Percentiles rank a stretch among this genome's conserved stretches.
Conservation (phyloP, 2,329 filamentous ascomycete genomes). For the Aspergillus niger region DNA sequence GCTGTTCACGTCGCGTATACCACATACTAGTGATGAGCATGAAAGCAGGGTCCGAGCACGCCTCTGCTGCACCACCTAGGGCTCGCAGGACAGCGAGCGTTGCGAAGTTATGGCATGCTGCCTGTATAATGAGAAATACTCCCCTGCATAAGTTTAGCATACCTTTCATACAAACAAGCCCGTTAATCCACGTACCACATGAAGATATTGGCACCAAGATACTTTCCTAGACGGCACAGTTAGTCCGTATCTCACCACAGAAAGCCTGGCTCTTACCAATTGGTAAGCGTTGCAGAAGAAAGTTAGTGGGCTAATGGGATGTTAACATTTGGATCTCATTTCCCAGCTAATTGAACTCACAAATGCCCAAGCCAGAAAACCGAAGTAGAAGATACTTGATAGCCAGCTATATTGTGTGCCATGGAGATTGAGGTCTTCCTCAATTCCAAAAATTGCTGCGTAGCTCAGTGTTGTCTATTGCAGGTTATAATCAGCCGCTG, state of each 20-base stretch:
- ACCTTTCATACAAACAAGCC: not conserved
- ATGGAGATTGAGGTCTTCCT: constrained; percentile 59
- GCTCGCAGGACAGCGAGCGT: constrained; percentile 60
- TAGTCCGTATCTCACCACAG: not conserved
- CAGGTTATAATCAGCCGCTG: not conserved
- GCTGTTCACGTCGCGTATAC: constrained; percentile 65
- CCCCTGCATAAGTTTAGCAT: constrained; percentile 34
- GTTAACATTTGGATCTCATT: not conserved
- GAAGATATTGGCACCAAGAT: constrained; percentile 60
- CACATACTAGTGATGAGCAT: constrained; percentile 69
- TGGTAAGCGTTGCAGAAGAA: constrained; percentile 54
- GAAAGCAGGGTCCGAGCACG: constrained; percentile 61
- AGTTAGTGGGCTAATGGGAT: constrained; percentile 51
- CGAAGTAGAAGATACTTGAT: constrained; percentile 59
- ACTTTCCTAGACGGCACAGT: constrained; percentile 42
- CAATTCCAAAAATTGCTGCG: constrained; percentile 66
- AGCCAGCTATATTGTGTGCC: constrained; percentile 62
- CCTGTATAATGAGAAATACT: constrained; percentile 55
- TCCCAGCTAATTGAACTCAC: not conserved
- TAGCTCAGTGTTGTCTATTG: constrained; percentile 60
- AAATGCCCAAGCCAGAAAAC: constrained; percentile 57
- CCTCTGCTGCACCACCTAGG: constrained; percentile 59
- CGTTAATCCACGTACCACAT: constrained; percentile 45
- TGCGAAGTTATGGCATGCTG: constrained; percentile 57
- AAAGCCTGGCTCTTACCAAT: constrained; percentile 39